Base-by-base conservation (phyloP, 345 rosid genomes). In the Syzygium aqueum region DNA sequence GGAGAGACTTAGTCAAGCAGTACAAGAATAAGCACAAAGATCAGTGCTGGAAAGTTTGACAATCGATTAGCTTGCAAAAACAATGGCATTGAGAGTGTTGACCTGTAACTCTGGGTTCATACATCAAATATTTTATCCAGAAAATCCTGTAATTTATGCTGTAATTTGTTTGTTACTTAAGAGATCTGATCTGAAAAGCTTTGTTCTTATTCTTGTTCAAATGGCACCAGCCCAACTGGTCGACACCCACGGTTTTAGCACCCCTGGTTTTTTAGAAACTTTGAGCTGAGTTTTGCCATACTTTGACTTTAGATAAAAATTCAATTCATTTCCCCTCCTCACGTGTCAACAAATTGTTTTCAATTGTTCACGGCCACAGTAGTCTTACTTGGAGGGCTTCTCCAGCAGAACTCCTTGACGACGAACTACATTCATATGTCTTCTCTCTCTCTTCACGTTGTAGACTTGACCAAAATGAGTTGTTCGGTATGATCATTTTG, bases 331-430 rank as follows among this genome's bases (percentile, higher is more conserved):
- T 33, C 49, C 27, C 0, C 14, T 2, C 80, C 23, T 33, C 25
- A 37, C 6, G 25, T 19, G 11, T 73, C 80, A 22, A 33, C 80
- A 73, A 37, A 73, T 73, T 73, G 27, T 73, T 73, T 9, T 85
- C 10, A 49, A 17, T 65, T 63, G 27, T 25, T 86, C 52, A 19
- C 11, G 43, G 43, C 23, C 87, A 10, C 23, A 11, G 1, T 0
- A 52, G 87, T 86, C 87, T 49, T 59, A 59, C 83, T 51, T 86
- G 87, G 87, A 51, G 54, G 84, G 83, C 83, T 67, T 19, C 57
- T 86, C 84, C 84, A 85, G 53, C 87, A 61, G 33, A 28, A 84
- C 46, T 33, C 50, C 53, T 85, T 85, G 67, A 63, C 67, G 53
- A 37, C 49, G 5, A 10, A 37, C 25, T 22, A 10, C 80, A 19